Conservation (phyloP, 352 stramenopile genomes). For the Phytophthora multivora region DNA sequence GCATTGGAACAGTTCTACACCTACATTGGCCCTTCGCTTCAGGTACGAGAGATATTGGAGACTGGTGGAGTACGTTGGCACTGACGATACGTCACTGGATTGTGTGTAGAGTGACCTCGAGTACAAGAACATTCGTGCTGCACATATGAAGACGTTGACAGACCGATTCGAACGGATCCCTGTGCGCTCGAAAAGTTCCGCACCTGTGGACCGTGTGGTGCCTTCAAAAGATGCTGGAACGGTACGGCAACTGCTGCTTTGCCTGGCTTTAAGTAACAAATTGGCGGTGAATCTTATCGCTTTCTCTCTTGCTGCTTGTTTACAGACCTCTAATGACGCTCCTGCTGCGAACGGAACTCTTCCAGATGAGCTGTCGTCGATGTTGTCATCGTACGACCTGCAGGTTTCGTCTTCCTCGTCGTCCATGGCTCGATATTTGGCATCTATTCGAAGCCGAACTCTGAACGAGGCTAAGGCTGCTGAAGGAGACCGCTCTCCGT, state of each 20-base stretch:
- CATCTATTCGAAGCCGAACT: slow-evolving; percentile 50
- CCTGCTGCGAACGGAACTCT: not conserved
- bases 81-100: not conserved
- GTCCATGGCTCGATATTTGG: slow-evolving; percentile 61
- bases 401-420: slow-evolving; percentile 49
- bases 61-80: not conserved
- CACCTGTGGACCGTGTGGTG: not conserved
- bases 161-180: slow-evolving; percentile 53
- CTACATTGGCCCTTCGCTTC: slow-evolving; percentile 64
- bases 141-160: slow-evolving; percentile 78
- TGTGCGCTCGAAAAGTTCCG: not conserved
- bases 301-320: not conserved
- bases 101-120: slow-evolving; percentile 61
- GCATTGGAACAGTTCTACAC: slow-evolving; percentile 79
- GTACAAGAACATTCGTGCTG: slow-evolving; percentile 71
- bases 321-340: not conserved
- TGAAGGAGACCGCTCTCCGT: slow-evolving; percentile 43
- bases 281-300: not conserved
- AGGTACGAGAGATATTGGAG: slow-evolving; percentile 41
- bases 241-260: slow-evolving; percentile 12
- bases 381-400: slow-evolving; percentile 54
- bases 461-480: slow-evolving; percentile 41
- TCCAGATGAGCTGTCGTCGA: slow-evolving; percentile 42
- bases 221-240: slow-evolving; percentile 2
- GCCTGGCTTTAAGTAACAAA: not conserved